Evolutionary conservation across 768 basidiomycete genomes (phyloP), one percentile per base, ranked within the genome.

Genomic region (Auricularia cornea): DNA sequence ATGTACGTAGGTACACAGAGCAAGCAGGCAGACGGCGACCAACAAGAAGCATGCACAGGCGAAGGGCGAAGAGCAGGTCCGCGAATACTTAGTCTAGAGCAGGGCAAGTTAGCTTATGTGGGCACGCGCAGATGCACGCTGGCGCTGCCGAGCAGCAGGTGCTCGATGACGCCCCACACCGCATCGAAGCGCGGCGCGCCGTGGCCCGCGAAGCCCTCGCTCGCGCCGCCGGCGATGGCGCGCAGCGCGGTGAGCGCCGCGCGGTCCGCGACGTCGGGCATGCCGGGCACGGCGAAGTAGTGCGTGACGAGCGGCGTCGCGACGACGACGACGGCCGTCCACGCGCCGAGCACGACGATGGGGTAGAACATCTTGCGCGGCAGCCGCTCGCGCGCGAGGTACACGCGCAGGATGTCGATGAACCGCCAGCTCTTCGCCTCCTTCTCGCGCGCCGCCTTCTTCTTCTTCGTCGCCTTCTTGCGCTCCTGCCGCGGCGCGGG

Each of bases 211-310:
- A 57, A 57, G 1, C 54, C 54, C 20, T 57, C 54, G 54, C 89
- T 89, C 0, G 79, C 81, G 12, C 80, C 83, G 59, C 83, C 82
- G 4, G 54, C 54, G 77, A 93, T 81, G 10, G 82, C 75, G 69
- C 92, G 92, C 74, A 90, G 90, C 71, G 84, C 87, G 62, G 79
- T 79, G 90, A 90, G 92, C 31, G 88, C 88, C 8, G 83, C 80
- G 14, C 90, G 86, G 68, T 93, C 90, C 67, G 89, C 88, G 66
- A 84, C 84, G 32, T 85, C 87, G 41, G 86, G 78, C 1, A 84
- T 83, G 23, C 90, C 89, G 0, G 87, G 86, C 3, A 84, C 77
- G 20, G 76, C 73, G 60, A 81, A 80, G 54, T 85, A 85, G 28
- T 80, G 80, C 64, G 85, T 74, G 60, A 57, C 30, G 54, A 57